phyloP scores from a whole-genome alignment of 257 asterid genomes.

The Solanum lycopersicoides region DNA sequence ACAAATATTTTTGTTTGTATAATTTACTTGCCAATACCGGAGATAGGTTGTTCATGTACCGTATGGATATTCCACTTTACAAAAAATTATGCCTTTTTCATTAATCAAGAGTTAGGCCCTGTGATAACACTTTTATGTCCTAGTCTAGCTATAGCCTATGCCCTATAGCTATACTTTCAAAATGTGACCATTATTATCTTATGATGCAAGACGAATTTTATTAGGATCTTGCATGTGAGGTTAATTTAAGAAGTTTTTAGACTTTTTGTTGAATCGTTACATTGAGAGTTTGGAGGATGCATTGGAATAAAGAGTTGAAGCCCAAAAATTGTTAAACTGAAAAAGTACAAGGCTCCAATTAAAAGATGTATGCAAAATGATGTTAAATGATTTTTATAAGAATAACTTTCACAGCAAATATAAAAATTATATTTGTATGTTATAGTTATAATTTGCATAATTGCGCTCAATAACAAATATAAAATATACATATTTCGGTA shows the following conservation, averaged over 20 bases:
- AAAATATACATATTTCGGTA: too few species aligned
- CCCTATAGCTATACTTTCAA: background rate
- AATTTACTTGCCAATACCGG: too few species aligned
- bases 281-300: background rate
- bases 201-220: background rate
- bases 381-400: too few species aligned
- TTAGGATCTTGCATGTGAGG: background rate
- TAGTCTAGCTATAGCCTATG: background rate
- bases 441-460: too few species aligned
- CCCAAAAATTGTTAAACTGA: background rate
- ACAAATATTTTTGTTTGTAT: too few species aligned
- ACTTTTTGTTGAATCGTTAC: background rate
- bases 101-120: background rate
- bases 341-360: background rate
- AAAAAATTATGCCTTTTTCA: background rate
- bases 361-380: background rate
- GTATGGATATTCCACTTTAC: too few species aligned
- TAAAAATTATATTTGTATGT: too few species aligned
- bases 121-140: background rate
- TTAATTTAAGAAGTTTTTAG: background rate
- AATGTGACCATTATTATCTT: background rate
- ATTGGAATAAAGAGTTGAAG: background rate
- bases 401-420: too few species aligned
- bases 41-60: too few species aligned
- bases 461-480: fast-evolving